Conservation (phyloP, 306 rosid species). For the Malus orientalis region DNA sequence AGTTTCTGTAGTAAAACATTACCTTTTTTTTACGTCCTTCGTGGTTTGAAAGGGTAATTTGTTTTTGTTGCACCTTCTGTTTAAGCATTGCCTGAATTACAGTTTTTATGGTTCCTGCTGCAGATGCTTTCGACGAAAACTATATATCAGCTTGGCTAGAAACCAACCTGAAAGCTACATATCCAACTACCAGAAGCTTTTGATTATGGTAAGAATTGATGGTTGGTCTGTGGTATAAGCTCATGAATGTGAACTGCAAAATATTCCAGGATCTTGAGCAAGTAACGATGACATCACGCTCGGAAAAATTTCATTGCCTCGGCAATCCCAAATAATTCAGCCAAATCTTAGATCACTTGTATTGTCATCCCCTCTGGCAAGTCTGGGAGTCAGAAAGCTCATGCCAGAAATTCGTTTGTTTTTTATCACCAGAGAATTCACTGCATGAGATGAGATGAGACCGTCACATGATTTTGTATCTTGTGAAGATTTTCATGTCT, state of each 20-base stretch:
- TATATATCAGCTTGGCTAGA: background rate
- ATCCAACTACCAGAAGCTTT: background rate
- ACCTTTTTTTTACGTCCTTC: background rate
- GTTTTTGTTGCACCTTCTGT: background rate
- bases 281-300: background rate
- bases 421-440: background rate
- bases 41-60: background rate
- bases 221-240: background rate
- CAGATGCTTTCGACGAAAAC: background rate
- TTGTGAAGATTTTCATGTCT: background rate
- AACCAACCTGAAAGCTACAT: background rate
- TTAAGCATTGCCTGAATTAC: background rate
- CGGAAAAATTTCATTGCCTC: background rate
- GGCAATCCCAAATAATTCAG: background rate
- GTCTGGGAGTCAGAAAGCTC: background rate
- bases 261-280: background rate
- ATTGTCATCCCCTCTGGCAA: background rate
- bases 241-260: background rate
- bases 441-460: background rate
- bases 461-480: background rate
- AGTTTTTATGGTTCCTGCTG: background rate
- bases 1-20: background rate
- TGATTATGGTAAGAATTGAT: background rate
- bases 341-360: background rate
- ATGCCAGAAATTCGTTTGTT: background rate